Base-by-base conservation (phyloP, 2,329 filamentous ascomycete species). In the Pseudogymnoascus sp. region DNA sequence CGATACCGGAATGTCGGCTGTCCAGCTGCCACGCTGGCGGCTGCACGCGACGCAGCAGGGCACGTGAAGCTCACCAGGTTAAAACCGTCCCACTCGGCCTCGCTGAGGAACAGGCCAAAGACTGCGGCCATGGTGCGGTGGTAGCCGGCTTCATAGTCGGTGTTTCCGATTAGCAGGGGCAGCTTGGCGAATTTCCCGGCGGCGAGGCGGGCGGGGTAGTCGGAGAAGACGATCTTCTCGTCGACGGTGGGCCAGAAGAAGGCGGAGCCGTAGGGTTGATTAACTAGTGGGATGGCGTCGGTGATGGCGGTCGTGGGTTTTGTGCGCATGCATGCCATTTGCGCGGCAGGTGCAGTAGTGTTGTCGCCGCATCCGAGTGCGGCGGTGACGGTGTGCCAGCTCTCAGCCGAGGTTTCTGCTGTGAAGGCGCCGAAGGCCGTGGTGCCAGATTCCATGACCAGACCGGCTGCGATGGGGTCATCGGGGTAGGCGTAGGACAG, bases 1-100 rank as follows among this genome's bases (percentile, higher is more conserved):
- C 73, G 68, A 60, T 77, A 77, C 42, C 75, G 65, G 73, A 74
- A 77, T 0, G 72, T 74, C 2, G 75, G 72, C n/a, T 69, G 69
- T 0, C 68, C 68, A 0, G 63, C 64, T 9, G 69, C 59, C 2
- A 72, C 44, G 27, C 67, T 66, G 17, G 63, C 62, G 58, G 72
- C 69, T 51, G 72, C 68, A 31, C 67, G 61, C 60, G 67, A 60
- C 7, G 70, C 71, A 6, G 67, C 63, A 5, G 74, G 71, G 64
- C 75, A 75, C 31, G 65, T 79, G 58, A 74, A 76, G 2, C 62
- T 66, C 27, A 67, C 61, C 5, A 71, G 61, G 48, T 48, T 48
- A 21, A 48, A 48, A 5, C 42, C 42, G 2, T 48, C 42, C 42
- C 42, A 48, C 13, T 48, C 42, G 6, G 42, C 42, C 6, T 48